These are phyloP conservation scores for Rubroboletus satanas DNA, from an alignment of 768 basidiomycete species.

Conservation along the genomic window DNA sequence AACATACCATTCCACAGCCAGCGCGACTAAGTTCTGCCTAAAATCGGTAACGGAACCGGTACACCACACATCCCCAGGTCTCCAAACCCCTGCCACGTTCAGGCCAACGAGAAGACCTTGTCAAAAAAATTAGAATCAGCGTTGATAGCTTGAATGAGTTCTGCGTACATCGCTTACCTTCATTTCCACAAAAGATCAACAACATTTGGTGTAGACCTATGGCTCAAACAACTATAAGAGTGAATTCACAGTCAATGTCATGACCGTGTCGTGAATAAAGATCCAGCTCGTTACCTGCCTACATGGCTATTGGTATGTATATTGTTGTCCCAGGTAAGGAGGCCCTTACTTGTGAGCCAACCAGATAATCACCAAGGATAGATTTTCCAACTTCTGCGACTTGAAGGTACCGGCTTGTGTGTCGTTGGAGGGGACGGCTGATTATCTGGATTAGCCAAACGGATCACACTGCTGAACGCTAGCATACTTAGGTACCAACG, in stretches of 20 bases:
- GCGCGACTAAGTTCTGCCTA: conserved; percentile 37
- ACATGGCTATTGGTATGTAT: conserved; percentile 15
- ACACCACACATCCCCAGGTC: conserved; percentile 48
- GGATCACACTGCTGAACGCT: background rate
- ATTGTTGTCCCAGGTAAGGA: background rate
- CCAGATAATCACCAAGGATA: conserved; percentile 60
- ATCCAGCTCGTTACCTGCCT: conserved; percentile 79
- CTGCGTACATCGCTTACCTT: too few species aligned
- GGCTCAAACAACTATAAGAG: conserved; percentile 41
- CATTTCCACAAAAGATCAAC: background rate
- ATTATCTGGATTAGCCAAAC: conserved; percentile 6
- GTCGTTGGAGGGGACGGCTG: conserved; percentile 64
- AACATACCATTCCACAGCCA: conserved; percentile 54
- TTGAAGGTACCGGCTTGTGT: conserved; percentile 45
- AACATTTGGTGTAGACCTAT: conserved; percentile 7
- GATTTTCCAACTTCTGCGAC: conserved; percentile 57
- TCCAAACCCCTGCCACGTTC: conserved; percentile 55
- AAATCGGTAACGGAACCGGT: conserved; percentile 48
- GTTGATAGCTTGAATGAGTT: conserved; percentile 37
- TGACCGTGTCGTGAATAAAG: conserved; percentile 51
- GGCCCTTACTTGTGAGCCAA: conserved; percentile 45
- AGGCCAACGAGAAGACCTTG: conserved; percentile 57
- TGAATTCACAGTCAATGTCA: conserved; percentile 45
- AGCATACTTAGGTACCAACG: conserved; percentile 58
- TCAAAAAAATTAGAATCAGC: conserved; percentile 37